Evolutionary conservation across 106 monocot genomes (phyloP), one percentile per base, ranked within the genome.

Genomic region (Agapanthus africanus): DNA sequence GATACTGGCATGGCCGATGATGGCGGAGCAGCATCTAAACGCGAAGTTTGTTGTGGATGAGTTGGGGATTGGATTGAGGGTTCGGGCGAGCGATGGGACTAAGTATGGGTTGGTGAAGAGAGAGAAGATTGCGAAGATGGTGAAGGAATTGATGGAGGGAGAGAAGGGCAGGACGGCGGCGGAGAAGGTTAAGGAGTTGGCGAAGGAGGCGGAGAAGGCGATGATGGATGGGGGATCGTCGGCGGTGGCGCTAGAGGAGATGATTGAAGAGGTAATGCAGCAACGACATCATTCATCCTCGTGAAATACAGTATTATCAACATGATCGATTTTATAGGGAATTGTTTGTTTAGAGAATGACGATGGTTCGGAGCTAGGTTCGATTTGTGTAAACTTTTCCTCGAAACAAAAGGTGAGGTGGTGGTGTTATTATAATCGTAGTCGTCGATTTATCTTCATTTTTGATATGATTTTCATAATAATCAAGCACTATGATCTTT

Each of bases 1-100:
- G 63, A 50, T 89, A 11, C 54, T 89, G 63, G 74, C 67, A 27
- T 82, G 79, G 79, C 88, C 88, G 30, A 72, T 85, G 76, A 65
- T 79, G 11, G 84, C 79, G 19, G 83, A 88, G 21, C 87, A 87
- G 74, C 25, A 22, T 11, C 11, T 83, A 40, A 87, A 87, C 52
- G 83, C 81, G 0, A 79, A 75, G 79, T 40, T 61, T n/a, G 79
- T 82, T n/a, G 73, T 66, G 36, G 82, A 82, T 13, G 51, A 68
- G 13, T 7, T 67, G 14, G 59, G 79, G 4, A 41, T 67, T 0
- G 88, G 70, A 11, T 10, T 85, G 11, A 15, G 78, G 39, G 11
- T 72, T 37, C 21, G 37, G 1, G 33, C 3, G 19, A 15, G 23
- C 38, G 32, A 2, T 50, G 42, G 7, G 44, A 25, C 14, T 66